Evolutionary conservation across 176 grass and related monocot genomes (phyloP).

Genomic region (Eragrostis nindensis): DNA sequence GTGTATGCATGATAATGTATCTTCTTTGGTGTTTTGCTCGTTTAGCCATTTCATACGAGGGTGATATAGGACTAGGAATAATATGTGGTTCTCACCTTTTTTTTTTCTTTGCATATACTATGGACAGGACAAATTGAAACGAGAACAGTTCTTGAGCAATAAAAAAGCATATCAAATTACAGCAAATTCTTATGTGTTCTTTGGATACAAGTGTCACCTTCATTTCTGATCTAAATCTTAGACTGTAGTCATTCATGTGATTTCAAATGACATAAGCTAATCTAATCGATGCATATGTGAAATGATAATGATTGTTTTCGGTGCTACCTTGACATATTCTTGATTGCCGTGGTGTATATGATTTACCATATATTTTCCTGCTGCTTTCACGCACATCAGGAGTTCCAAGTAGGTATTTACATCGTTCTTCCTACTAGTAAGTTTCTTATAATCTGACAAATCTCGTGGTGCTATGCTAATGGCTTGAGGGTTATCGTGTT

Average conservation of each 20-base stretch:
- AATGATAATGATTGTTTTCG: conserved; percentile 20
- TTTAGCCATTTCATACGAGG: neutral
- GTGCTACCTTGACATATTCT: conserved; percentile 16
- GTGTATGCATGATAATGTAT: neutral
- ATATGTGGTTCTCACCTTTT: neutral
- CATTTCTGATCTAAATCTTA: neutral
- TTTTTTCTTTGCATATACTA: neutral
- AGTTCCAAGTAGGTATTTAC: conserved; percentile 81
- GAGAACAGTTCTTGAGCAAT: too few species aligned
- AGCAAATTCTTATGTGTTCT: neutral
- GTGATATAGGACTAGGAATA: conserved; percentile 1
- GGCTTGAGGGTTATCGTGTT: conserved; percentile 69
- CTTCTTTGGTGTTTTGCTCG: neutral
- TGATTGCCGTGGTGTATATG: conserved; percentile 42
- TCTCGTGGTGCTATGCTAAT: conserved; percentile 85
- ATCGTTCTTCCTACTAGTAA: conserved; percentile 71
- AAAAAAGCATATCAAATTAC: neutral
- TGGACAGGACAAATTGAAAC: neutral
- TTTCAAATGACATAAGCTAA: conserved; percentile 28
- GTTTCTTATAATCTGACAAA: conserved; percentile 82
- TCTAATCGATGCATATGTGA: conserved; percentile 26
- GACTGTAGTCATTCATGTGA: conserved; percentile 10
- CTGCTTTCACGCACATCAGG: conserved; percentile 49
- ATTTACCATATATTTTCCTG: conserved; percentile 44
- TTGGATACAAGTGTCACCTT: neutral